Base-by-base conservation (phyloP, 148 eudicot genomes). In the Pouteria glomerata region DNA sequence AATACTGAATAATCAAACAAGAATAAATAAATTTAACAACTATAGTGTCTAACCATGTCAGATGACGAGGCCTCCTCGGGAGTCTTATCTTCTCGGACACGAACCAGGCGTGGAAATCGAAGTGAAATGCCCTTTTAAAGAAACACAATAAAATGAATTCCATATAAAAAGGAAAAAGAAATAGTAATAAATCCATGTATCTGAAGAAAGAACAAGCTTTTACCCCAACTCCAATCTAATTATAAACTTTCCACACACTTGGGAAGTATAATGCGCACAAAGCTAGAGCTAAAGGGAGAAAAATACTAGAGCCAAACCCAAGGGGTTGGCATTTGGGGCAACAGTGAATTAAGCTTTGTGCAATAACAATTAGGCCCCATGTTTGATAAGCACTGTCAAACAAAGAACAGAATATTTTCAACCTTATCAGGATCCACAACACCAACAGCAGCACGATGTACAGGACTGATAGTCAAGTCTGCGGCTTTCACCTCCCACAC, bases 401-500 rank as follows among this genome's bases (percentile, higher is more conserved):
- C 1, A 50, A 1, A 23, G 68, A 53, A 55, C 42, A 21, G 24
- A 13, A 44, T 68, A 0, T 0, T 45, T 30, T 21, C 50, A 78
- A 91, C 98, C 98, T 95, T 95, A 45, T 84, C 81, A 45, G 86
- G 72, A 73, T 91, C 97, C 63, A 95, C 97, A 44, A 76, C 57
- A 47, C 98, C 98, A 63, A 82, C 76, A 29, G 97, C 98, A 81
- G 97, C 98, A 73, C 90, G 87, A 77, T 95, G 79, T 66, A 91
- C 96, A 8, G 96, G 97, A 77, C 98, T 91, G 63, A 95, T 86
- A n/a, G 97, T 95, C 80, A 95, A 85, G 67, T 91, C 97, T 67
- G 98, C 98, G 70, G 98, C 93, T 84, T 91, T 95, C 50, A 95
- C 97, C 85, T 95, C 97, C 98, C 97, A 91, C 11, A 91, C 98